A percentile compares a stretch with the other conserved stretches of the same genome.
Evolutionary conservation across 2,329 filamentous ascomycete species (phyloP).

Genomic region (Bipolaris cookei): DNA sequence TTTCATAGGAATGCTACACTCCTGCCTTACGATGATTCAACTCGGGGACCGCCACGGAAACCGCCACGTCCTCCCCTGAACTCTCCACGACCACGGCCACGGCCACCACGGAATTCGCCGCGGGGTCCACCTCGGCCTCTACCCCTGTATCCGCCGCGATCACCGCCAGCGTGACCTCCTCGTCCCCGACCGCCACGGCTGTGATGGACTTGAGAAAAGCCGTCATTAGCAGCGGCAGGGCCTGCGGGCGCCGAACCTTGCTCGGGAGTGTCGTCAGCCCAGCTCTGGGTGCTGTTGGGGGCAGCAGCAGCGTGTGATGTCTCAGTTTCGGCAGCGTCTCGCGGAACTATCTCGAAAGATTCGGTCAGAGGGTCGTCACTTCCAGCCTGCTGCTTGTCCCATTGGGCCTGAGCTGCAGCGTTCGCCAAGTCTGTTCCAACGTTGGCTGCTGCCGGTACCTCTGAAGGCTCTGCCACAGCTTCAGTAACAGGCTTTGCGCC

Average conservation of each 20-base stretch:
- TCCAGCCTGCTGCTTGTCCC: conserved; percentile 63
- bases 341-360: conserved; percentile 77
- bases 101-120: conserved; percentile 47
- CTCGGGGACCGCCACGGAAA: conserved; percentile 40
- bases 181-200: conserved; percentile 58
- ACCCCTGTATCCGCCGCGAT: conserved; percentile 62
- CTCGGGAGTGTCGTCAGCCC: conserved; percentile 75
- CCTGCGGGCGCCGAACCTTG: conserved; percentile 36
- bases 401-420: conserved; percentile 68
- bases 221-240: conserved; percentile 60
- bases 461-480: conserved; percentile 30
- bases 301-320: conserved; percentile 59
- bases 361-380: conserved; percentile 63
- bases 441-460: conserved; percentile 46
- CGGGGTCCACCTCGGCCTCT: conserved; percentile 55
- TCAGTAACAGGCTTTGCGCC: conserved; percentile 41
- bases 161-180: conserved; percentile 49
- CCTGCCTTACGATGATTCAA: conserved; percentile 32
- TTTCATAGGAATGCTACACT: conserved; percentile 8
- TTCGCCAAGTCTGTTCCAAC: conserved; percentile 54
- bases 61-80: conserved; percentile 53
- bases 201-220: conserved; percentile 72
- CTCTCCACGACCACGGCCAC: conserved; percentile 54
- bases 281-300: conserved; percentile 73
- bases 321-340: conserved; percentile 76